These are phyloP conservation scores for Pseudopediastrum boryanum DNA, from an alignment of 139 green algal genomes.

Conservation along the genomic window DNA sequence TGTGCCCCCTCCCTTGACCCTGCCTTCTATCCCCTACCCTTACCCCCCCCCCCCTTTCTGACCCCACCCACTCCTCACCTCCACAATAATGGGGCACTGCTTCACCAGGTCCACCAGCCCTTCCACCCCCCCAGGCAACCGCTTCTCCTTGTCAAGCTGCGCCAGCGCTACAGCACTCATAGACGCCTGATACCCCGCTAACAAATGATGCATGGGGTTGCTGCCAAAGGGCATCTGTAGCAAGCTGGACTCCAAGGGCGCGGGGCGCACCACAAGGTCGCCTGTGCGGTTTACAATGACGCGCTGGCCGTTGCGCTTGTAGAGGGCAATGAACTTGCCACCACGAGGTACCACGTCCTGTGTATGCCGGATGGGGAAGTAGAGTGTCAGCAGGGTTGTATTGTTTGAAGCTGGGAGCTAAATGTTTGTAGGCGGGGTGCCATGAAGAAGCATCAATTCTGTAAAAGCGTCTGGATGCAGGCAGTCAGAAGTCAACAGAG, in stretches of 20 bases:
- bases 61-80: background rate
- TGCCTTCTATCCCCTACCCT: too few species aligned
- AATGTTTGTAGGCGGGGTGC: too few species aligned
- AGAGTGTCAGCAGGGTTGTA: too few species aligned
- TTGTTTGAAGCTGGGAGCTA: too few species aligned
- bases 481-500: too few species aligned
- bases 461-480: too few species aligned
- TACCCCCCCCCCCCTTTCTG: too few species aligned
- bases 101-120: conserved; percentile 25
- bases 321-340: conserved; percentile 53
- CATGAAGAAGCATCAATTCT: too few species aligned
- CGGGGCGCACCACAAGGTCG: conserved; percentile 53
- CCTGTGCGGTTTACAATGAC: conserved; percentile 56
- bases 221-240: conserved; percentile 27
- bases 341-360: conserved; percentile 46
- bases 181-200: conserved; percentile 25
- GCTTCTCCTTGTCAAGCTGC: conserved; percentile 29
- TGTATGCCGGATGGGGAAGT: too few species aligned
- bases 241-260: conserved; percentile 44
- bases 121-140: conserved; percentile 11
- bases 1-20: too few species aligned
- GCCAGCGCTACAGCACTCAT: conserved; percentile 30
- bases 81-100: conserved; percentile 28
- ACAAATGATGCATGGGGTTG: conserved; percentile 38
- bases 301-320: conserved; percentile 61